Base-by-base conservation (phyloP, 2,329 filamentous ascomycete species). In the Alternaria infectoria region DNA sequence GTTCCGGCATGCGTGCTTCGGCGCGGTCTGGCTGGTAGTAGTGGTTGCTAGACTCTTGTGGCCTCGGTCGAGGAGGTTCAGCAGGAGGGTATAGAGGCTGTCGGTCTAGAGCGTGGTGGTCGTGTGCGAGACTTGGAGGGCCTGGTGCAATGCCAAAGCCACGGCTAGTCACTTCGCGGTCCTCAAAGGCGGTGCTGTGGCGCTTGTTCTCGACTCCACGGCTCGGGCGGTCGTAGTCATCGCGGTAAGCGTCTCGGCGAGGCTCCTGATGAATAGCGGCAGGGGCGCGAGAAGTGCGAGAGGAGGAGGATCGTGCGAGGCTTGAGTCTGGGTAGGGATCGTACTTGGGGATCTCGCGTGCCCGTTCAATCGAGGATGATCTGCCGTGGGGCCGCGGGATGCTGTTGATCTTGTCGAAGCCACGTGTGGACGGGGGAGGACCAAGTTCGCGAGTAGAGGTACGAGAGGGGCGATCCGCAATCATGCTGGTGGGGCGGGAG, bases 381-480 rank as follows among this genome's bases (percentile, higher is more conserved):
- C 78, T 64, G 40, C 78, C 63, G 40, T 71, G 71, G 12, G 69
- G 64, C 12, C 76, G 67, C 12, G 65, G 63, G 23, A 75, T 57
- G 54, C 58, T 68, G 69, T 87, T 87, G 66, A 92, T 87, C 79
- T 88, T 91, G 70, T 93, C 91, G 67, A 93, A 88, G 0, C 89
- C 91, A 69, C 90, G 84, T 4, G 88, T 91, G 6, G 89, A 87
- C 5, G 90, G 90, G 10, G 91, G 91, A 3, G 90, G 91, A 15
- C 77, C 77, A 3, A 78, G 72, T 51, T 79, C 79, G 32, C 78
- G 74, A 17, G 70, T 64, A n/a, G 77, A 81, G 50, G 50, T 79
- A 69, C 76, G 81, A 17, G 70, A 71, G 54, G 63, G 77, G 47
- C 69, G 79, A 32, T 81, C 79, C 43, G 81, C 68, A 9, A 83